Conservation (phyloP, 345 rosid genomes). For the Bruguiera sexangula region DNA sequence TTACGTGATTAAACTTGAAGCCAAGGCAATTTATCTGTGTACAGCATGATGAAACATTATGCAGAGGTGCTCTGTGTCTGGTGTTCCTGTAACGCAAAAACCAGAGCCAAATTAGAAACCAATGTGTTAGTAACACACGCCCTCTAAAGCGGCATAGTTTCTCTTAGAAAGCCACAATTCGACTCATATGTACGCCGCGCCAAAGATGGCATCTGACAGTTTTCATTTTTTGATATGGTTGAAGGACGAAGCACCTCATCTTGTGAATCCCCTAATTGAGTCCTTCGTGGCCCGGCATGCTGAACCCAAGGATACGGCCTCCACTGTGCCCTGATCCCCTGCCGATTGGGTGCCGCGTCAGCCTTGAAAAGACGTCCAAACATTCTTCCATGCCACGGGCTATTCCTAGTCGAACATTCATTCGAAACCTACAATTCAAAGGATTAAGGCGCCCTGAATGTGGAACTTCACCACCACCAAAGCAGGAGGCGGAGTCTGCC, state of each 20-base stretch:
- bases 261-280: constrained; percentile 81
- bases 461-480: too few species aligned
- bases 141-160: neutral
- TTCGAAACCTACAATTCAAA: too few species aligned
- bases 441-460: too few species aligned
- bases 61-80: neutral
- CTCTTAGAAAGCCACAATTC: neutral
- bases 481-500: too few species aligned
- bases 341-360: constrained; percentile 9
- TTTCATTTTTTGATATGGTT: constrained; percentile 11
- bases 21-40: too few species aligned
- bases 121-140: neutral
- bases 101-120: neutral
- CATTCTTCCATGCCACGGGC: neutral
- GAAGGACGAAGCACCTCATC: constrained; percentile 85
- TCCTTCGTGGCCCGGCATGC: constrained; percentile 68
- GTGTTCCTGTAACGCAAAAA: neutral
- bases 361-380: neutral
- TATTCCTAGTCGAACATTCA: neutral
- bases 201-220: neutral
- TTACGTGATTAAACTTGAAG: too few species aligned
- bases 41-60: too few species aligned
- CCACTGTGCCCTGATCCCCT: constrained; percentile 21
- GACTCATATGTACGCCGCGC: neutral
- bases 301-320: constrained; percentile 18